Evolutionary conservation across 805 yeast genomes (phyloP), one percentile per base, ranked within the genome.

Genomic region (Candida boleticola): DNA sequence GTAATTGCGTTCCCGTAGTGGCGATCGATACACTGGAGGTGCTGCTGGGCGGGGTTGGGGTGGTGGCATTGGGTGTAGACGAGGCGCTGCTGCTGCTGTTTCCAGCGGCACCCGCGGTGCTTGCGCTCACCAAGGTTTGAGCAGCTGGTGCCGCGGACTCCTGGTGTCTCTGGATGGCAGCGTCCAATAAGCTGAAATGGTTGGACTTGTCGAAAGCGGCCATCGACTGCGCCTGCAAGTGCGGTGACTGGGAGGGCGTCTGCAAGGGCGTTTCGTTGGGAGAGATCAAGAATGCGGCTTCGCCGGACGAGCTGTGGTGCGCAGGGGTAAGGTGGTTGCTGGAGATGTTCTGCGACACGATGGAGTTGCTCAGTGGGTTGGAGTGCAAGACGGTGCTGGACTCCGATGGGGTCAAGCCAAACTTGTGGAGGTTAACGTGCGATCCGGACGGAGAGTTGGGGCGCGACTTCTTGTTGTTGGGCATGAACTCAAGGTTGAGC

Each of bases 171-270:
- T 36, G 39, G 25, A 36, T 25, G 4, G 39, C 39, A 10, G 39
- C 39, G 27, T 36, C 19, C 30, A 36, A 27, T 3, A 36, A n/a
- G 11, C n/a, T 26, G 21, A 26, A 25, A 18, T 27, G 30, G 20
- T 18, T 23, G 21, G 30, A 10, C 21, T 25, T 19, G 16, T 23
- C 39, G 11, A 36, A 26, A 14, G 7, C 16, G 19, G 18, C 19
- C 27, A 35, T 29, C 21, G 43, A 39, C 42, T 54, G 57, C 2
- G 72, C 63, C 32, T 53, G 58, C 34, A 74, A 49, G 36, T 61
- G 73, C n/a, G 80, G 80, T 36, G 76, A 67, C 42, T 75, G 79
- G 22, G 66, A 51, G 11, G 78, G 78, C 0, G 79, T 75, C 43
- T 71, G 74, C 31, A 74, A 49, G 9, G 80, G 80, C 5, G 80